Evolutionary conservation across 257 asterid species (phyloP), one percentile per base, ranked within the genome.

Genomic region (Galeopsis tetrahit): DNA sequence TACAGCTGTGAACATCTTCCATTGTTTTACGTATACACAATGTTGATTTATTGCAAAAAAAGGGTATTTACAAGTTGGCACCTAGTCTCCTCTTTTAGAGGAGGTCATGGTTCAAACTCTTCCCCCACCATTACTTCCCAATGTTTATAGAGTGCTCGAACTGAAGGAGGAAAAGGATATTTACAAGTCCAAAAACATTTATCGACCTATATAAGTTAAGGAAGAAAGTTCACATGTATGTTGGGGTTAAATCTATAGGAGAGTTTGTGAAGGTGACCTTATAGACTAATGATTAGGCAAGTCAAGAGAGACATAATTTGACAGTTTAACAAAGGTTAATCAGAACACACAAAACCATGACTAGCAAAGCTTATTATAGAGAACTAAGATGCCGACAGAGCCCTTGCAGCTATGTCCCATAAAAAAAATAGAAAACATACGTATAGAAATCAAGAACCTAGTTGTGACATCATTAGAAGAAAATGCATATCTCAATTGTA

Each of bases 391-490:
- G 32, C 13, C 48, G 62, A n/a, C 17, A 33, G 44, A 61, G 32
- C 44, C 33, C 67, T n/a, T 55, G 67, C 53, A 31, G 72, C 63
- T 14, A 11, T 15, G 40, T 56, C 53, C 51, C 31, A 63, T 55
- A 42, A 42, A 44, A 72, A 33, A 5, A 39, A 28, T 57, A n/a
- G 9, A 6, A 5, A 55, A 32, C 4, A 63, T 36, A 59, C 36
- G 34, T 31, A 71, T 3, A 5, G 60, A 43, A 66, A 58, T 61
- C 62, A 15, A 33, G 28, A 61, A 73, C 40, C 42, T 63, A 42
- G 65, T 53, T 36, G 21, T 8, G 7, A 73, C 14, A 70, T 34
- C 43, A 33, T 31, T 65, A 10, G 63, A 49, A 66, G 62, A 21
- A 72, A 32, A 33, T 8, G 40, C 48, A 72, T 3, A 38, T 59